phyloP scores from a whole-genome alignment of 306 rosid species.

The Echinosophora koreensis region DNA sequence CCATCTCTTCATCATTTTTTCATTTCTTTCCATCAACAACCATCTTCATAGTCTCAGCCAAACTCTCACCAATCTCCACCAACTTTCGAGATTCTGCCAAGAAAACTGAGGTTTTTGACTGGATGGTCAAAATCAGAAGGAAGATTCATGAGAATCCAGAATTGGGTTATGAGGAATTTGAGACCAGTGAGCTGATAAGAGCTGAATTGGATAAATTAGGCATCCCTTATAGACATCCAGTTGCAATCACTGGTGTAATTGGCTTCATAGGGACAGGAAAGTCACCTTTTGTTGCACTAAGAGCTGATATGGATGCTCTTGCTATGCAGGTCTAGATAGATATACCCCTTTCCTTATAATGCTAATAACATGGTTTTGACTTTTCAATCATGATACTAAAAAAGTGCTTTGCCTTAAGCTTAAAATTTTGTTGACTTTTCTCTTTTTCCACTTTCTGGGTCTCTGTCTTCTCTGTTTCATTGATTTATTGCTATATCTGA shows the following conservation, averaged over 20 bases:
- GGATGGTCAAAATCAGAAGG: conserved; percentile 86
- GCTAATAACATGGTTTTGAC: not conserved
- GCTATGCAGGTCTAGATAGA: conserved; percentile 63
- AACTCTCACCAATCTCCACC: not conserved
- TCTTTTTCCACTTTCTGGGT: too few relatives aligned
- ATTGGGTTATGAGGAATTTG: conserved; percentile 63
- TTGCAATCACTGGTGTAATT: conserved; percentile 73
- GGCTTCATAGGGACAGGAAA: conserved; percentile 78
- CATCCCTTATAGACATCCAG: conserved; percentile 64
- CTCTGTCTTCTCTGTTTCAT: not conserved
- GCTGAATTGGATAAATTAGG: conserved; percentile 70
- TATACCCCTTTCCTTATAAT: not conserved
- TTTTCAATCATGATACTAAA: not conserved
- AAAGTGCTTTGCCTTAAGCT: not conserved
- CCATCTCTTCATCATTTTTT: conserved; percentile 41
- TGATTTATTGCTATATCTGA: not conserved
- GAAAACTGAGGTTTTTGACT: conserved; percentile 58
- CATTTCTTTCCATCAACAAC: conserved; percentile 41
- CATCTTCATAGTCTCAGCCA: not conserved
- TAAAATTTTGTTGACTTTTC: too few relatives aligned
- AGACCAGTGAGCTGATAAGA: conserved; percentile 50
- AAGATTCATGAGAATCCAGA: conserved; percentile 83
- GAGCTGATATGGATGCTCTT: conserved; percentile 95
- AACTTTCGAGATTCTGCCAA: conserved; percentile 59
- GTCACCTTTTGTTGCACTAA: conserved; percentile 79